phyloP scores from a whole-genome alignment of 2,329 filamentous ascomycete genomes.

The Penicillium sp. region DNA sequence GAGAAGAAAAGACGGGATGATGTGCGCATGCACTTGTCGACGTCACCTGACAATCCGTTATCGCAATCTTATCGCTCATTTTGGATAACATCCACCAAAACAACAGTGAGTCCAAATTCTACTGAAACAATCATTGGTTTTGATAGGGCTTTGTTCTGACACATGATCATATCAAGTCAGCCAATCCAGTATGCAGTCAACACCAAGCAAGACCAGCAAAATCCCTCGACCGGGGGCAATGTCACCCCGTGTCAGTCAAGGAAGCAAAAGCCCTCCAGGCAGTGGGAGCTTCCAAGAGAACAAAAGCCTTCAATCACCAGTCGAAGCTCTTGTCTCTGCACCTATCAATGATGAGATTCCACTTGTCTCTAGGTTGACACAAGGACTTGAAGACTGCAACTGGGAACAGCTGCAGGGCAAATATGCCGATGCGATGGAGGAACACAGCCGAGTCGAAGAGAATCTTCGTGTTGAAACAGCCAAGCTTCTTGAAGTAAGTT shows the following conservation, averaged over 20 bases:
- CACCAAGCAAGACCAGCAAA: conserved; percentile 7
- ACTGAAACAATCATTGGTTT: neutral
- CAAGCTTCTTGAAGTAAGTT: conserved; percentile 61
- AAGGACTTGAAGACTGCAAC: conserved; percentile 61
- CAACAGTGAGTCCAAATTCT: neutral
- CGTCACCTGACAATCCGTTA: conserved; percentile 25
- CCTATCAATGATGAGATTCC: conserved; percentile 10
- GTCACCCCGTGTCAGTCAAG: conserved; percentile 16
- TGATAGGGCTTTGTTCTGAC: neutral
- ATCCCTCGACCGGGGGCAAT: conserved; percentile 8
- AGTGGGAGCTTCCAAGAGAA: conserved; percentile 3
- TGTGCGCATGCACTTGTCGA: conserved; percentile 10
- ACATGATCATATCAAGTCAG: no score
- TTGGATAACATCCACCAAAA: conserved; percentile 1
- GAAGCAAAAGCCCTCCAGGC: conserved; percentile 9
- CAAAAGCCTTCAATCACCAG: conserved; percentile 16
- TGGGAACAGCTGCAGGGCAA: conserved; percentile 74
- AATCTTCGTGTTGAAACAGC: conserved; percentile 67
- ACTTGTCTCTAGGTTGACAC: conserved; percentile 43
- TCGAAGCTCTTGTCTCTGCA: neutral
- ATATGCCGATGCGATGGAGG: conserved; percentile 65
- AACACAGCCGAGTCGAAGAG: conserved; percentile 64
- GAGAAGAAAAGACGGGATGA: conserved; percentile 8
- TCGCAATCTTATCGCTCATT: conserved; percentile 7
- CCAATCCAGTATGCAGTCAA: conserved; percentile 1